Evolutionary conservation across 371 early-diverging fungal species (phyloP).

Genomic region (Mortierella sp.): DNA sequence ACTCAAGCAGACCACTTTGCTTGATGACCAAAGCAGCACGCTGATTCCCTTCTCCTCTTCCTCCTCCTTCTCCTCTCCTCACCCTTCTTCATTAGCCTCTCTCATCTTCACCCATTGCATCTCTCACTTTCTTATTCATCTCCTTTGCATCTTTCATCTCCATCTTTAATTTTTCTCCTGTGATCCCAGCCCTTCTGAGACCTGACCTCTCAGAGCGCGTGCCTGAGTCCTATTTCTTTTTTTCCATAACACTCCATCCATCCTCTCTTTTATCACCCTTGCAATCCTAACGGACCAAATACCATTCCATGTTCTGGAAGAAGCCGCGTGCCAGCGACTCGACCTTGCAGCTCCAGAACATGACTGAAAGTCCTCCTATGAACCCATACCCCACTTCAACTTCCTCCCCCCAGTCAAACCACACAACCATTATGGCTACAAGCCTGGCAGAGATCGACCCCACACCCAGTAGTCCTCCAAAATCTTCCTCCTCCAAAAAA

Average conservation of each 20-base stretch:
- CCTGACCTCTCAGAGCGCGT: constrained; percentile 5
- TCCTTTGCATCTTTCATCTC: neutral
- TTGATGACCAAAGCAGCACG: no score
- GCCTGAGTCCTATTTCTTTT: neutral
- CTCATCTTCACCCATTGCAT: neutral
- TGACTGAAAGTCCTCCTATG: constrained; percentile 12
- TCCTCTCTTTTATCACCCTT: neutral
- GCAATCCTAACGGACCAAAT: neutral
- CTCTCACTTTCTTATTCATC: neutral
- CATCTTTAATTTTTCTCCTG: neutral
- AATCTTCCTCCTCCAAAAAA: neutral
- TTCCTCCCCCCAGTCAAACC: neutral
- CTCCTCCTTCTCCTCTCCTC: neutral
- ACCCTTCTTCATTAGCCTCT: neutral
- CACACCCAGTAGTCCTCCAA: neutral
- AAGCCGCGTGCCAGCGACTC: constrained; percentile 15
- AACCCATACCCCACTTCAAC: neutral
- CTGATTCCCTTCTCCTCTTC: neutral
- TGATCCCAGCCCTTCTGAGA: neutral
- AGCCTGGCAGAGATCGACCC: neutral
- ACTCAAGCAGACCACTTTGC: neutral
- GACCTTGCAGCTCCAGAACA: constrained; percentile 21
- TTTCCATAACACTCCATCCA: no score
- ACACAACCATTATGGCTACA: neutral
- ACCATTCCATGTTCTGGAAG: constrained; percentile 37